These are phyloP conservation scores for Asterochloris sp. DNA, from an alignment of 139 green algal species.

Conservation along the genomic window DNA sequence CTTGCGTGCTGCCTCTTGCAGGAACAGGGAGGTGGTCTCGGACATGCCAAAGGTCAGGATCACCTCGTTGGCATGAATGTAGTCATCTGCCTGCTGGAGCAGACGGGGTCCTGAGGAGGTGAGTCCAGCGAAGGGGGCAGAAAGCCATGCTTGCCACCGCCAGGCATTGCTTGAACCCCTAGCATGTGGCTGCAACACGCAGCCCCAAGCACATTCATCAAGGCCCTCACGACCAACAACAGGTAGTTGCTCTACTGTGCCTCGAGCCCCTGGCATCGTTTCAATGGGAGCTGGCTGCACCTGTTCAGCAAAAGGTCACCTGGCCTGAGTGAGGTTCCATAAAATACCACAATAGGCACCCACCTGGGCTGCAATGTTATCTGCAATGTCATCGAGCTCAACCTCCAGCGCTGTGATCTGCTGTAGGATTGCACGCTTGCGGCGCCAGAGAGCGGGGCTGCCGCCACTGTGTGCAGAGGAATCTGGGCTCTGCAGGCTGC, in stretches of 20 bases:
- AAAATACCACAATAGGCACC: neutral
- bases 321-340: neutral
- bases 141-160: no score
- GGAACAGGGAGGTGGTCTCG: constrained; percentile 75
- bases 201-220: no score
- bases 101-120: no score
- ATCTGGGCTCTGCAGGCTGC: no score
- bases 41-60: constrained; percentile 83
- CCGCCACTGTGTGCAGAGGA: no score
- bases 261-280: no score
- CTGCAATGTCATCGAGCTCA: constrained; percentile 87
- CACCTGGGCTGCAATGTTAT: constrained; percentile 63
- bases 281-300: no score
- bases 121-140: no score
- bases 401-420: constrained; percentile 91
- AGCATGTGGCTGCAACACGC: no score
- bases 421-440: constrained; percentile 84
- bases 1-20: constrained; percentile 86
- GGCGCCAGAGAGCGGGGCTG: constrained; percentile 35
- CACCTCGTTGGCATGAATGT: constrained; percentile 93
- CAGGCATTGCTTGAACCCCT: no score
- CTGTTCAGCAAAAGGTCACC: neutral
- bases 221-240: no score
- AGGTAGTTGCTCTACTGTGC: no score
- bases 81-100: constrained; percentile 74